Evolutionary conservation across 768 basidiomycete genomes (phyloP), one percentile per base, ranked within the genome.

Genomic region (Gloeopeniophorella convolvens): DNA sequence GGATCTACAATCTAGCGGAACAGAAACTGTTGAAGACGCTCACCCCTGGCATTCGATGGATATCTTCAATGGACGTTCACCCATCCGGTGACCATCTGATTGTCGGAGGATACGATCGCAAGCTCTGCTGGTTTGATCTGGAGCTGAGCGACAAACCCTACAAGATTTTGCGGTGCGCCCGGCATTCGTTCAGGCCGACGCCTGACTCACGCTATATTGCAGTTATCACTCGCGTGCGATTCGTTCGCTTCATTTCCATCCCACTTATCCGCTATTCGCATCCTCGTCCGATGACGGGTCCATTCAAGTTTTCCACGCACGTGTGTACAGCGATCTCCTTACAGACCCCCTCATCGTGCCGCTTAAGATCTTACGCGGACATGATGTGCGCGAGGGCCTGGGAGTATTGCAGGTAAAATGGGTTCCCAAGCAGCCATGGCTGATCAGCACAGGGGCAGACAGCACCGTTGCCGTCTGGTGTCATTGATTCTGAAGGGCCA

Each of bases 41-140:
- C 37, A 80, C 76, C 62, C 89, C 94, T n/a, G 94, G 94, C 45
- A 88, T 95, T 56, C 84, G 82, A 65, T 98, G 95, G 95, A 97
- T 99, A 63, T 96, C 93, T 30, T 89, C 82, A 9, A 85, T 99
- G 84, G 94, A 98, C 64, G 78, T 99, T 21, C 96, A 99, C 68
- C 90, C 95, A 18, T 85, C 86, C 43, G 91, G 91, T 24, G 94
- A 98, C 62, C 93, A 99, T 72, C 73, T 99, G 54, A 91, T 99
- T 54, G 89, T 99, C 42, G 96, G 96, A 51, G 91, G 91, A 40
- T 98, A 98, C 67, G 96, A 99, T 71, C 85, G 89, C 59, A 96
- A 97, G 66, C 71, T 99, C 13, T 94, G 92, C 66, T 99, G 96
- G 96, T 98, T 98, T 67, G 96, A 99, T 71, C 73, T 99, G 57